Percentiles rank a stretch among this genome's conserved stretches.
phyloP scores from a whole-genome alignment of 352 stramenopile genomes.

The Phytophthora tentaculata region DNA sequence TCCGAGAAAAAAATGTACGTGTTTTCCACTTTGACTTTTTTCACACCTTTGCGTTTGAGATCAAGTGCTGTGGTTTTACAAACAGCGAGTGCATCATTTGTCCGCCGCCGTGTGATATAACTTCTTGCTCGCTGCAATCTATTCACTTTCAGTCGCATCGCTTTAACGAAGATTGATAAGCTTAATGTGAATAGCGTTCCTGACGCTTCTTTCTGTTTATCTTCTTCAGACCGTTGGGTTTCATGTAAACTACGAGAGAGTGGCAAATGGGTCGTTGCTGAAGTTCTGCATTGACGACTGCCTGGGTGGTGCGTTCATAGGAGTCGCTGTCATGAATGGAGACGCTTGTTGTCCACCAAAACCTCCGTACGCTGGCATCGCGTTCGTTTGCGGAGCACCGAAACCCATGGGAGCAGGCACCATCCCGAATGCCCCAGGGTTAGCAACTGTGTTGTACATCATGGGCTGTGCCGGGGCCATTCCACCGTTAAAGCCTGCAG shows the following conservation, averaged over 20 bases:
- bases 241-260: slow-evolving; percentile 51
- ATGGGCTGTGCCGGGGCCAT: slow-evolving; percentile 39
- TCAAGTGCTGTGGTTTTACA: no score
- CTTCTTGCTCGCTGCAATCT: no score
- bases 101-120: no score
- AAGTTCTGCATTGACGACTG: slow-evolving; percentile 36
- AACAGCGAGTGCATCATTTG: no score
- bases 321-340: slow-evolving; percentile 49
- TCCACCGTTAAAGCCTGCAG: slow-evolving; percentile 33
- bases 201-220: no score
- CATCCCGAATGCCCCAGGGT: slow-evolving; percentile 33
- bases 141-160: no score
- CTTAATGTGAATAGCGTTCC: no score
- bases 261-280: slow-evolving; percentile 62
- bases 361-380: slow-evolving; percentile 24
- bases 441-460: slow-evolving; percentile 46
- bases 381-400: slow-evolving; percentile 22
- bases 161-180: no score
- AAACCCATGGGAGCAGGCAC: slow-evolving; percentile 26
- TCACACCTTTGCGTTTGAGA: no score
- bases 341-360: slow-evolving; percentile 37
- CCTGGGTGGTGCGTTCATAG: slow-evolving; percentile 32
- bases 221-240: background rate
- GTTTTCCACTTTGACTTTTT: no score
- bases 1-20: no score